These are phyloP conservation scores for Chaetomium fimeti DNA, from an alignment of 495 filamentous ascomycete genomes.

Conservation along the genomic window DNA sequence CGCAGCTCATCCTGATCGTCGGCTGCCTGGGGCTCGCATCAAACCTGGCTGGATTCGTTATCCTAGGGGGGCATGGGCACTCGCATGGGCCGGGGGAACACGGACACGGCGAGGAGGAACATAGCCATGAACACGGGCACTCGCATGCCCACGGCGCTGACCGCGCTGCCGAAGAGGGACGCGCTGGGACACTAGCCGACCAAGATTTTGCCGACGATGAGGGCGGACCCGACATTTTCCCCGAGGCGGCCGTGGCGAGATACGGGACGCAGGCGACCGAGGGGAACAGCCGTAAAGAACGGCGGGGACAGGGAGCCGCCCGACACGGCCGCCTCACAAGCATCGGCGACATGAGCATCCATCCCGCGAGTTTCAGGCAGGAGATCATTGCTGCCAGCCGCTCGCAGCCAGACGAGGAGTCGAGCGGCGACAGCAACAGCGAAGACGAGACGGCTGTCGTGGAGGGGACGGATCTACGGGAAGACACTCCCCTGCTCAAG, in stretches of 20 bases:
- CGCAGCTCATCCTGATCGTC: slow-evolving; percentile 80
- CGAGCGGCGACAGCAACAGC: slow-evolving; percentile 49
- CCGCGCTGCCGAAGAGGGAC: slow-evolving; percentile 36
- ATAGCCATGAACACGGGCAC: slow-evolving; percentile 62
- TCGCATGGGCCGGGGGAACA: slow-evolving; percentile 64
- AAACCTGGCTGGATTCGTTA: slow-evolving; percentile 81
- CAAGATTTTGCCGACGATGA: slow-evolving; percentile 33
- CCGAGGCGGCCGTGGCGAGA: slow-evolving; percentile 43
- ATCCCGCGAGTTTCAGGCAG: slow-evolving; percentile 87
- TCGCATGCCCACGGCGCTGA: slow-evolving; percentile 40
- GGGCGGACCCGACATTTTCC: slow-evolving; percentile 44
- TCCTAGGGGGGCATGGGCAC: slow-evolving; percentile 93
- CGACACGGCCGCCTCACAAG: slow-evolving; percentile 53
- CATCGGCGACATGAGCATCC: slow-evolving; percentile 73
- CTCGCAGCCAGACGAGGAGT: slow-evolving; percentile 48
- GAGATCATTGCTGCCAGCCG: slow-evolving; percentile 79
- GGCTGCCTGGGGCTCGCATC: slow-evolving; percentile 83
- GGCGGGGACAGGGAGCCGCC: slow-evolving; percentile 54
- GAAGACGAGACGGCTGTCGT: slow-evolving; percentile 46
- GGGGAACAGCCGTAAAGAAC: slow-evolving; percentile 41
- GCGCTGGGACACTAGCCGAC: slow-evolving; percentile 21
- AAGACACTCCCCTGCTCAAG: slow-evolving; percentile 48
- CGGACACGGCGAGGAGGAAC: slow-evolving; percentile 50
- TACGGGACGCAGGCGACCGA: slow-evolving; percentile 26
- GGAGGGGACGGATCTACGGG: slow-evolving; percentile 34